These are phyloP conservation scores for Colletotrichum magnum DNA, from an alignment of 2,329 filamentous ascomycete species.

Conservation along the genomic window DNA sequence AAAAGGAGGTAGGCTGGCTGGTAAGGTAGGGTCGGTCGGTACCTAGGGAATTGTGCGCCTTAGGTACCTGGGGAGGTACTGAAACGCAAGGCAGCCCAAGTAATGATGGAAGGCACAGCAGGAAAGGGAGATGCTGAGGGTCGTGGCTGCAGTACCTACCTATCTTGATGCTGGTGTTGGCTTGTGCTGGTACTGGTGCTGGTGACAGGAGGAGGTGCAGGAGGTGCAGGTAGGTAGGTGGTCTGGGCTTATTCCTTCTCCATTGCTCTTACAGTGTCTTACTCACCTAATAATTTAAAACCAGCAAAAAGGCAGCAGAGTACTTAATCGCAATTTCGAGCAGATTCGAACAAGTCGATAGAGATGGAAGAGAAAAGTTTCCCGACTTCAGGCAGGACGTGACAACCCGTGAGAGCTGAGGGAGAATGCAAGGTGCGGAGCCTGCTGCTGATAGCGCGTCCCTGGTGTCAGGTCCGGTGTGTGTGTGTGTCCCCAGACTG, in stretches of 20 bases:
- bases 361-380: too few species aligned
- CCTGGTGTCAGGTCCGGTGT: constrained; percentile 6
- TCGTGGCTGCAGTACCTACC: constrained; percentile 10
- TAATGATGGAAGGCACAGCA: background rate
- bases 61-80: constrained; percentile 1
- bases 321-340: too few species aligned
- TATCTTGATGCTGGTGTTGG: constrained; percentile 15
- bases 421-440: constrained; percentile 17
- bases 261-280: background rate
- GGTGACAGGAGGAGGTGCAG: background rate
- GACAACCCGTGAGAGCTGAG: background rate
- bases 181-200: constrained; percentile 2
- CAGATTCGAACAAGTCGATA: too few species aligned
- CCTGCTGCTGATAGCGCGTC: constrained; percentile 28
- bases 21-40: constrained; percentile 4
- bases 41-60: background rate
- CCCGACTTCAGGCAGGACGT: constrained; percentile 2
- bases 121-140: background rate
- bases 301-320: background rate
- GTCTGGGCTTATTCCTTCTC: background rate
- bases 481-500: too few species aligned
- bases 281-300: background rate
- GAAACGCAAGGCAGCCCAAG: constrained; percentile 12
- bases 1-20: constrained; percentile 22
- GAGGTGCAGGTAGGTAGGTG: background rate